Evolutionary conservation across 2,329 filamentous ascomycete species (phyloP), one percentile per base, ranked within the genome.

Genomic region (Fusarium succisae): DNA sequence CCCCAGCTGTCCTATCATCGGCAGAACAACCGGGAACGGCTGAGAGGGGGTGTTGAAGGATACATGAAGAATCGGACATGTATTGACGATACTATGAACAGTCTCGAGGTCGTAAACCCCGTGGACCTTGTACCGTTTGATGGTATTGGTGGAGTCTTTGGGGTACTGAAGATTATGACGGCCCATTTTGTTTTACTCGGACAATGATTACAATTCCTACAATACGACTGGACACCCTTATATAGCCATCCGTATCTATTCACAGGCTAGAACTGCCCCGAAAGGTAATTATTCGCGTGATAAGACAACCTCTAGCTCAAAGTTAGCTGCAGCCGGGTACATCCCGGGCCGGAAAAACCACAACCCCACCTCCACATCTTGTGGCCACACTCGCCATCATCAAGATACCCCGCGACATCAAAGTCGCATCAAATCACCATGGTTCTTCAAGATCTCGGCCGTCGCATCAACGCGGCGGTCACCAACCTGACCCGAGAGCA

Each of bases 381-480:
- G 57, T 78, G 76, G 76, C 76, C 70, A 76, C 69, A 66, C 26
- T 64, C 69, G 51, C 63, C 45, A 66, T 60, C 74, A 63, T 72
- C 73, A 71, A 71, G 74, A 78, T 73, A 78, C 76, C 75, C 70
- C 69, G 66, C 73, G 63, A 72, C 68, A 72, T 69, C 68, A 60
- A 55, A 73, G 74, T 73, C 75, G 75, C 72, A 61, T 69, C 61
- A 59, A 70, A 44, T 62, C 64, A 71, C 80, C 82, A 99, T 99
- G 96, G 96, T 99, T 89, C 93, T 99, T 81, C 95, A 98, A 91
- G 96, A 99, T 90, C 91, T 99, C 69, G 96, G 96, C 79, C 95
- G 96, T 88, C 96, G 96, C 86, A 98, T 99, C 84, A 98, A 98
- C 86, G 91, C 94, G 88, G 96, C 96, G 80, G 94, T 99, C 86